Evolutionary conservation across 2,329 filamentous ascomycete genomes (phyloP).

Genomic region (Aspergillus tanneri): DNA sequence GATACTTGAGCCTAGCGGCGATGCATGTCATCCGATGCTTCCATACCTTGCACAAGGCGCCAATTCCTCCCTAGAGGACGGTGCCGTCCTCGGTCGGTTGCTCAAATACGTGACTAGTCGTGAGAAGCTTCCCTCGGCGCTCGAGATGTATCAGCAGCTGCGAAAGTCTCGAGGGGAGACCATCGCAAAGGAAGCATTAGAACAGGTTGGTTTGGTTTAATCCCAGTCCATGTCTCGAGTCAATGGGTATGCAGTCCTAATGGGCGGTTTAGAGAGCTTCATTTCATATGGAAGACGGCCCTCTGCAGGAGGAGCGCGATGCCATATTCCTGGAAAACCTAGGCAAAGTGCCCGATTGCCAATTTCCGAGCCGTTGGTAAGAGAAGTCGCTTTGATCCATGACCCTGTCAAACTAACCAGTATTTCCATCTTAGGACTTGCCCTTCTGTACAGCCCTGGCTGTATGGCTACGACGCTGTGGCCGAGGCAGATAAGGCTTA

Average conservation of each 20-base stretch:
- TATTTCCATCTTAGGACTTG: conserved; percentile 49
- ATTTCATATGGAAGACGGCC: conserved; percentile 56
- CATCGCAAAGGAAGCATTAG: conserved; percentile 64
- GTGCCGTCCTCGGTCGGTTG: conserved; percentile 61
- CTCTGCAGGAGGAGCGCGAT: conserved; percentile 59
- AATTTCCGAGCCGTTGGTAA: conserved; percentile 63
- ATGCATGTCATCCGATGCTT: conserved; percentile 64
- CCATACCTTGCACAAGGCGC: conserved; percentile 66
- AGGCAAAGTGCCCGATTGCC: conserved; percentile 51
- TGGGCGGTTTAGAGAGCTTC: conserved; percentile 43
- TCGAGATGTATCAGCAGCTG: conserved; percentile 48
- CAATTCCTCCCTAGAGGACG: conserved; percentile 67
- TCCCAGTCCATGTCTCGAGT: too few relatives aligned
- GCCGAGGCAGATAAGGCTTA: conserved; percentile 53
- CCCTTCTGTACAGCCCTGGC: conserved; percentile 61
- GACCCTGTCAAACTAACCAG: background rate
- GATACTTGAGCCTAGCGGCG: too few relatives aligned
- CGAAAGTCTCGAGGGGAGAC: conserved; percentile 52
- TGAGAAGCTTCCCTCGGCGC: conserved; percentile 42
- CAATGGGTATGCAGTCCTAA: too few relatives aligned
- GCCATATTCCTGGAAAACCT: conserved; percentile 57
- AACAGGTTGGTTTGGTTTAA: conserved; percentile 32
- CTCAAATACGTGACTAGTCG: conserved; percentile 52
- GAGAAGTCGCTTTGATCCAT: background rate
- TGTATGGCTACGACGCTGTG: conserved; percentile 65